Percentiles rank a stretch among this genome's conserved stretches.
Conservation (phyloP, 164 flowering plant genomes). For the Magnolia sinica region DNA sequence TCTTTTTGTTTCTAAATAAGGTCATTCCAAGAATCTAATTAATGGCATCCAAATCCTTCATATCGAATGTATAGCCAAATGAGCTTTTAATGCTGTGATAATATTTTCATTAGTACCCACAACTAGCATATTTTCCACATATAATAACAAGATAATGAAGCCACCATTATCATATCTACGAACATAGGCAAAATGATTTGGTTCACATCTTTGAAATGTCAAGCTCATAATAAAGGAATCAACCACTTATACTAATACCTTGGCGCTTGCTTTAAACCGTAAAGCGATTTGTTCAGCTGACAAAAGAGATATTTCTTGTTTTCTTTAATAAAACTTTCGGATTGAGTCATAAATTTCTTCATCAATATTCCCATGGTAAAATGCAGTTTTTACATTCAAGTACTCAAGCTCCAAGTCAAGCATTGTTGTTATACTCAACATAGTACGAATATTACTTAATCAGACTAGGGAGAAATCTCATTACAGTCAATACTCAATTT, state of each 20-base stretch:
- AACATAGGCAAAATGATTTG: neutral
- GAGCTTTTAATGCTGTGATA: neutral
- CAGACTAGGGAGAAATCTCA: no score
- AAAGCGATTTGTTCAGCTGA: neutral
- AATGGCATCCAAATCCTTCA: neutral
- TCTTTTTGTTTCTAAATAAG: neutral
- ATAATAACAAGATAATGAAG: neutral
- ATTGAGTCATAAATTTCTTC: neutral
- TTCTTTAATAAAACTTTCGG: neutral
- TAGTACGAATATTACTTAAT: no score
- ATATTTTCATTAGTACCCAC: neutral
- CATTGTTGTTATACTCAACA: no score
- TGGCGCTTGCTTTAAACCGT: neutral
- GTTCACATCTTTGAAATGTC: neutral
- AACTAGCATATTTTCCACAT: neutral
- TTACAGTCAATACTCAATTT: no score
- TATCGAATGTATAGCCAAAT: neutral
- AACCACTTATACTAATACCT: neutral
- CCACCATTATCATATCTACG: neutral
- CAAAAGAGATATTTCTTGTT: neutral
- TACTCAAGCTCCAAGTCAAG: no score
- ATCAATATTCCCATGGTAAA: no score
- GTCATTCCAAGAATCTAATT: neutral
- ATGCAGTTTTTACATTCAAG: no score
- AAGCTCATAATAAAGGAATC: neutral